phyloP scores from a whole-genome alignment of 768 basidiomycete species.

The Xerocomellus dryophilus region DNA sequence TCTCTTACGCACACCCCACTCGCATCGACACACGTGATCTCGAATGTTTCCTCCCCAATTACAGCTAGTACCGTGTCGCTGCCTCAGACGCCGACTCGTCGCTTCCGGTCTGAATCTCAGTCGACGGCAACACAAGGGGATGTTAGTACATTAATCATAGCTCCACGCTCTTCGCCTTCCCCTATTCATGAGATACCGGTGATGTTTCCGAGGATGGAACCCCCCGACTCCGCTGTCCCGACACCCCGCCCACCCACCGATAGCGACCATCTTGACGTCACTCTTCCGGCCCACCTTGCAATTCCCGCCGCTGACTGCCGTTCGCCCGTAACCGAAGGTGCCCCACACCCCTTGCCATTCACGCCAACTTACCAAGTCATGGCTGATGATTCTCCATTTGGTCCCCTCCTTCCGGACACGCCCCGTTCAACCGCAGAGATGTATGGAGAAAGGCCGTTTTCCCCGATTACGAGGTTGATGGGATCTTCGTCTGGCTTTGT shows the following conservation, averaged over 20 bases:
- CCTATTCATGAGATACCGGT: constrained; percentile 1
- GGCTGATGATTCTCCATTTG: constrained; percentile 30
- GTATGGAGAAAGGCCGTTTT: constrained; percentile 29
- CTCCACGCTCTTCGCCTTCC: background rate
- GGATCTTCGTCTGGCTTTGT: constrained; percentile 9
- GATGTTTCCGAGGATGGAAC: background rate
- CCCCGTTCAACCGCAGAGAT: constrained; percentile 28
- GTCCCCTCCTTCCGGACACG: constrained; percentile 30
- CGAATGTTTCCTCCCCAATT: constrained; percentile 36
- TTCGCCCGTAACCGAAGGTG: background rate
- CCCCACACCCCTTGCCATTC: constrained; percentile 10
- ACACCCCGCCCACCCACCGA: background rate
- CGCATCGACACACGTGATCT: constrained; percentile 47
- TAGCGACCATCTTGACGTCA: background rate
- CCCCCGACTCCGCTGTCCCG: background rate
- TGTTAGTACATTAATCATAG: background rate
- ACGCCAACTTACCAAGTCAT: constrained; percentile 17
- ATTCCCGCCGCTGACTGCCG: constrained; percentile 1
- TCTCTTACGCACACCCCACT: constrained; percentile 46
- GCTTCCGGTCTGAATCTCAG: constrained; percentile 16
- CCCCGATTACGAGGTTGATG: constrained; percentile 26
- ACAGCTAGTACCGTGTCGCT: constrained; percentile 15
- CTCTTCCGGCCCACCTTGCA: constrained; percentile 8
- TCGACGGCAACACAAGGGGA: constrained; percentile 13
- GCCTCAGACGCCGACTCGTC: constrained; percentile 15